Evolutionary conservation across 176 grass and related monocot genomes (phyloP), one percentile per base, ranked within the genome.

Genomic region (Phoenix dactylifera): DNA sequence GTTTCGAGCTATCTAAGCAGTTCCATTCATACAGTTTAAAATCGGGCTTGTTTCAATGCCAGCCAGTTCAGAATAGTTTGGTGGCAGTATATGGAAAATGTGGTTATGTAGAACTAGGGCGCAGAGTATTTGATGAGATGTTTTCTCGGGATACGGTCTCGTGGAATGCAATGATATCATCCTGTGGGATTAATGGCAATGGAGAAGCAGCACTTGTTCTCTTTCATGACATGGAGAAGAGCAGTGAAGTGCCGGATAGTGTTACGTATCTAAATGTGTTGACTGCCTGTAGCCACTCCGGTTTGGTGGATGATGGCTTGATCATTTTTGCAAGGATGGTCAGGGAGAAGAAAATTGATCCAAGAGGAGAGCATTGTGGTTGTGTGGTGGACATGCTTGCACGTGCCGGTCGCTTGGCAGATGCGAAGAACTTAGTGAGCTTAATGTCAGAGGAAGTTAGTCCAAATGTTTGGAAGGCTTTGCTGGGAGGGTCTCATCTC

Each of bases 81-180:
- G 68, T 90, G 58, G 76, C 87, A 73, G 67, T 78, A 67, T 86
- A 86, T 86, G 87, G 82, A 63, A 90, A 83, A 56, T 86, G 87
- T 71, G 87, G 87, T 54, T 66, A 76, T 76, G 69, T 55, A 50
- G 71, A 16, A 48, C 66, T 90, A 55, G 62, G 78, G 22, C 77
- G 28, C 52, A 79, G 63, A 73, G 54, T 86, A 56, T 90, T 90
- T 76, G 64, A 86, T 73, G 82, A 79, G 58, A 86, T 90, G 67
- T 62, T 79, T 68, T 69, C 19, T 63, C 54, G 58, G 39, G 65
- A 73, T 76, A 60, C 50, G 22, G 75, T 90, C 62, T 82, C 87
- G 0, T 90, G 87, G 87, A 90, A 86, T 76, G 66, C 82, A 62
- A 76, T 90, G 82, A 82, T 90, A 75, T 72, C 82, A 59, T 86